These are phyloP conservation scores for Pulveroboletus sp. DNA, from an alignment of 768 basidiomycete genomes.

Conservation along the genomic window DNA sequence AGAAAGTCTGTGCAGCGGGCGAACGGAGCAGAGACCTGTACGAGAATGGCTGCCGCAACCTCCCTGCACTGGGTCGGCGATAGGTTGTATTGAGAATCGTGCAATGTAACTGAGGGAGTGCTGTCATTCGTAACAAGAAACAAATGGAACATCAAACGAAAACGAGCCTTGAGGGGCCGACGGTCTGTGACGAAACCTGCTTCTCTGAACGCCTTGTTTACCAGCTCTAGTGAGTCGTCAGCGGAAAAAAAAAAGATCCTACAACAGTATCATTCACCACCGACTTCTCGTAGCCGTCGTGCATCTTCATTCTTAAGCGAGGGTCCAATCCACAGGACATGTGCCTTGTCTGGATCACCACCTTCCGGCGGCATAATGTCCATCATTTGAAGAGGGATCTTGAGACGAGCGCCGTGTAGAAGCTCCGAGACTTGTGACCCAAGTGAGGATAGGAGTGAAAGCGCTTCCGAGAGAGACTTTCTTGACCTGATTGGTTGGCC, in stretches of 20 bases:
- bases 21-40: conserved; percentile 35
- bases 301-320: conserved; percentile 29
- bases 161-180: conserved; percentile 47
- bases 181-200: conserved; percentile 43
- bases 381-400: conserved; percentile 43
- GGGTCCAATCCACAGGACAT: conserved; percentile 57
- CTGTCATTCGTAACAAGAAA: background rate
- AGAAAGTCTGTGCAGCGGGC: conserved; percentile 7
- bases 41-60: conserved; percentile 39
- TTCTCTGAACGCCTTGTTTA: conserved; percentile 36
- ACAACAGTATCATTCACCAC: conserved; percentile 28
- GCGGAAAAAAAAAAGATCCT: background rate
- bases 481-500: background rate
- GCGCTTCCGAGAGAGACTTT: conserved; percentile 37
- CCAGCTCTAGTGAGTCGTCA: conserved; percentile 33
- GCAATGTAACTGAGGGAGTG: conserved; percentile 39
- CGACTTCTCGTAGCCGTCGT: conserved; percentile 28
- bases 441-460: conserved; percentile 38
- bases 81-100: conserved; percentile 47
- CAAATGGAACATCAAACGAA: background rate
- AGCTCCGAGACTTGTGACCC: conserved; percentile 40
- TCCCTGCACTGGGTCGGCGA: conserved; percentile 32
- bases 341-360: conserved; percentile 37
- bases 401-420: conserved; percentile 31
- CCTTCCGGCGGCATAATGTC: conserved; percentile 44